Percentiles rank a stretch among this genome's conserved stretches.
Evolutionary conservation across 805 yeast genomes (phyloP).

Genomic region (Sungouiozyma intestinalis): DNA sequence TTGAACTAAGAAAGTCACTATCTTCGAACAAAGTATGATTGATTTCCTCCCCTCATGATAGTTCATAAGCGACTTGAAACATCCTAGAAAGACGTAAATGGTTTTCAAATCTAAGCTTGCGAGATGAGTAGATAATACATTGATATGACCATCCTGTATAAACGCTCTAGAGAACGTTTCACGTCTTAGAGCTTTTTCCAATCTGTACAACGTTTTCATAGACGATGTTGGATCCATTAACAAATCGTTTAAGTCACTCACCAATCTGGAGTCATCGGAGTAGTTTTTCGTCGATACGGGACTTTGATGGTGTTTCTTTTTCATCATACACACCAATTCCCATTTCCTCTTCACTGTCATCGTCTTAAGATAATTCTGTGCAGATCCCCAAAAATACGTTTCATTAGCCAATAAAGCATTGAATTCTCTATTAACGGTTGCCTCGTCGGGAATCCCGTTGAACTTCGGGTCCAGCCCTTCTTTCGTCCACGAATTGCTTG

Average conservation of each 20-base stretch:
- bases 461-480: conserved; percentile 5
- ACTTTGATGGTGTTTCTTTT: neutral
- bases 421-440: conserved; percentile 14
- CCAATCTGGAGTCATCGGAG: neutral
- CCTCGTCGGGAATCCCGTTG: conserved; percentile 12
- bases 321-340: conserved; percentile 21
- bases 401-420: conserved; percentile 15
- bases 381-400: conserved; percentile 21
- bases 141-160: neutral
- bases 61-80: conserved; percentile 21
- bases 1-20: conserved; percentile 13
- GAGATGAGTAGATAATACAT: neutral
- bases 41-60: conserved; percentile 10
- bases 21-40: conserved; percentile 6
- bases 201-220: conserved; percentile 6
- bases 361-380: conserved; percentile 14
- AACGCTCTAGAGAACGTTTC: conserved; percentile 1
- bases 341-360: conserved; percentile 22
- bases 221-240: conserved; percentile 2
- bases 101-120: neutral
- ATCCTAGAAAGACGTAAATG: conserved; percentile 19
- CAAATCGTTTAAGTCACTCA: neutral
- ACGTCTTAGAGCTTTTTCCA: conserved; percentile 1
- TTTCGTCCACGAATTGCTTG: neutral
- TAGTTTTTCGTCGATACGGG: neutral